Evolutionary conservation across 768 basidiomycete species (phyloP), one percentile per base, ranked within the genome.

Genomic region (Clitopilus hobsonii): DNA sequence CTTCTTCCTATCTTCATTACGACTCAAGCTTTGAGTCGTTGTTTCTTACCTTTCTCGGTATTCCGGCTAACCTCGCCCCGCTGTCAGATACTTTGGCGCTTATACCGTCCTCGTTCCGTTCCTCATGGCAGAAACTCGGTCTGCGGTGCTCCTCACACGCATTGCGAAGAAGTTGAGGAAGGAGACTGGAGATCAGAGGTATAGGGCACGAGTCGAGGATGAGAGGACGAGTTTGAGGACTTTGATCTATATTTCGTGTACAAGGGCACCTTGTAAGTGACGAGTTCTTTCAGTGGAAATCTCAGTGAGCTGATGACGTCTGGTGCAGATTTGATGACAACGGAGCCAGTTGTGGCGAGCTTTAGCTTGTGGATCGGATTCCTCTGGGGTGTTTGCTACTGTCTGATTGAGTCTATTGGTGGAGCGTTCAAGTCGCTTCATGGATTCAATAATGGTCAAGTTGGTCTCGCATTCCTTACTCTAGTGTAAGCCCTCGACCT

Each of bases 301-400:
- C 6, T 18, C 51, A 38, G 23, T 10, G n/a, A 6, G 41, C 2
- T 16, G 18, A 49, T 27, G 23, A 14, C 13, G 10, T 10, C 32
- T 36, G 32, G 32, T 16, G 14, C 56, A 89, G 88, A 81, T 53
- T 67, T 92, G 20, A 69, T 91, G 56, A 56, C 80, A 13, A 88
- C 87, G 0, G 93, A 94, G 64, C 88, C 88, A 0, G 78, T 86
- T 29, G 90, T 93, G 6, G 69, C 79, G 2, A 84, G 83, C 61
- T 88, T 93, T 63, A 86, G 83, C 62, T 63, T 87, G n/a, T 87
- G 85, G 86, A 70, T 84, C 26, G 83, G 84, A 51, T 83, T 92
- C 56, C 78, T 80, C 0, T 93, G 90, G 89, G 90, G 90, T 0
- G 80, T 90, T 5, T 66, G 86, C 20, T 93, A 81, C 61, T 84